These are phyloP conservation scores for Perkinsus marinus DNA, from an alignment of 169 alveolate species.

Conservation along the genomic window DNA sequence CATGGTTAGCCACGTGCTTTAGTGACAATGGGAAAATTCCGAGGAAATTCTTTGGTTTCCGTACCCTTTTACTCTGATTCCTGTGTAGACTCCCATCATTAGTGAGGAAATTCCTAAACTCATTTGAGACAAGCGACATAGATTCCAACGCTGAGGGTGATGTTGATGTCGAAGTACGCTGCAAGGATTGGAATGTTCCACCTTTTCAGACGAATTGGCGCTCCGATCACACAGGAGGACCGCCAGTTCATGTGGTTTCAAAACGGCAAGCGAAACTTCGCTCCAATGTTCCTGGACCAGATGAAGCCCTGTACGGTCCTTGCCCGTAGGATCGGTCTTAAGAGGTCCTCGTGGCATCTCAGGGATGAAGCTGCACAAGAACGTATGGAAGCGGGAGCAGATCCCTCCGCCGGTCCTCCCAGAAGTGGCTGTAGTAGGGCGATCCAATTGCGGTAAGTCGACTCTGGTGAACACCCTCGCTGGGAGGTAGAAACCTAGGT, in stretches of 20 bases:
- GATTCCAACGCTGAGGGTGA: no score
- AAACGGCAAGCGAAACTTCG: not conserved
- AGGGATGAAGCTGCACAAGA: not conserved
- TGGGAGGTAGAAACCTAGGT: conserved; percentile 26
- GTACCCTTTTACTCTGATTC: not conserved
- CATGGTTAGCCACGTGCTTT: no score
- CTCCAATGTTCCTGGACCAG: not conserved
- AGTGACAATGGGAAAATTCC: no score
- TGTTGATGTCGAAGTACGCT: no score
- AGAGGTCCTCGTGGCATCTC: not conserved
- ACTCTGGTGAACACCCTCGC: conserved; percentile 46
- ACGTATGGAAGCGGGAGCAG: not conserved
- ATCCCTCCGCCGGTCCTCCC: not conserved
- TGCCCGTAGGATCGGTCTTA: not conserved
- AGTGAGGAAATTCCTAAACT: no score
- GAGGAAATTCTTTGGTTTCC: no score
- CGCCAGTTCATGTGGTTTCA: not conserved
- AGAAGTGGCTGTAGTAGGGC: conserved; percentile 49
- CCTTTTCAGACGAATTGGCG: not conserved
- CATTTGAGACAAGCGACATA: no score
- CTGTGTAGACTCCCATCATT: no score
- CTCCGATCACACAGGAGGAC: not conserved
- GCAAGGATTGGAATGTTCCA: no score
- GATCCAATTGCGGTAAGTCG: conserved; percentile 51
- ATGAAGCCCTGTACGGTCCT: not conserved